Percentiles rank a stretch among this genome's conserved stretches.
phyloP scores from a whole-genome alignment of 306 rosid genomes.

The Citrullus mucosospermus region DNA sequence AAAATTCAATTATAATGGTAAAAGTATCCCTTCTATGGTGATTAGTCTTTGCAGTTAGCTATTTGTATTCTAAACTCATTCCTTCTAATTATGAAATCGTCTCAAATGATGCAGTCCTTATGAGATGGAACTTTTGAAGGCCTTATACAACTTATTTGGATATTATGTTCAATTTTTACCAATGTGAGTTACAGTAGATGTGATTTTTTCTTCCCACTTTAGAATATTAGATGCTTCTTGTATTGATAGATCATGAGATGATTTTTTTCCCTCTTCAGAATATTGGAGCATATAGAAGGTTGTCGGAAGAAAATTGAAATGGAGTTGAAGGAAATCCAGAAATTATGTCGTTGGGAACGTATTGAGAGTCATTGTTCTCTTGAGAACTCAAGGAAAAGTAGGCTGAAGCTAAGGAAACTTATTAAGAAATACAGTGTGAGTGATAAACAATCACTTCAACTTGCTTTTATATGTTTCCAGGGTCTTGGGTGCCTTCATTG shows the following conservation, averaged over 20 bases:
- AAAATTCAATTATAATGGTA: background rate
- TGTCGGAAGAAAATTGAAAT: slow-evolving; percentile 34
- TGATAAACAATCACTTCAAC: background rate
- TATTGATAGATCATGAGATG: background rate
- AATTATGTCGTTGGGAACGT: slow-evolving; percentile 62
- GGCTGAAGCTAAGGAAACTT: slow-evolving; percentile 73
- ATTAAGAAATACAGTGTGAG: slow-evolving; percentile 74
- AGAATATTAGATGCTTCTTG: background rate
- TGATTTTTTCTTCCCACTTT: background rate
- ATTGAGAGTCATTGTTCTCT: slow-evolving; percentile 38
- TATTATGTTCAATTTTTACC: slow-evolving; percentile 82
- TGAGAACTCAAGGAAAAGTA: slow-evolving; percentile 44
- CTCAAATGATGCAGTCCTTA: slow-evolving; percentile 29
- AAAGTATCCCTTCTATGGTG: background rate
- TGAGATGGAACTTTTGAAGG: slow-evolving; percentile 27
- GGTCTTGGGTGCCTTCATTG: background rate
- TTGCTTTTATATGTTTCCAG: background rate
- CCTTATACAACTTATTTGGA: slow-evolving; percentile 68
- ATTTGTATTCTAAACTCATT: background rate
- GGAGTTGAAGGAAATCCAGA: slow-evolving; percentile 51
- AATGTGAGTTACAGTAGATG: slow-evolving; percentile 31
- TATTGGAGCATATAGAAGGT: slow-evolving; percentile 41
- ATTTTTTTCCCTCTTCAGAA: slow-evolving; percentile 28
- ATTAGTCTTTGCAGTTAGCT: background rate
- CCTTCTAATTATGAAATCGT: background rate